Evolutionary conservation across 345 rosid genomes (phyloP).

Genomic region (Triadica sebifera): DNA sequence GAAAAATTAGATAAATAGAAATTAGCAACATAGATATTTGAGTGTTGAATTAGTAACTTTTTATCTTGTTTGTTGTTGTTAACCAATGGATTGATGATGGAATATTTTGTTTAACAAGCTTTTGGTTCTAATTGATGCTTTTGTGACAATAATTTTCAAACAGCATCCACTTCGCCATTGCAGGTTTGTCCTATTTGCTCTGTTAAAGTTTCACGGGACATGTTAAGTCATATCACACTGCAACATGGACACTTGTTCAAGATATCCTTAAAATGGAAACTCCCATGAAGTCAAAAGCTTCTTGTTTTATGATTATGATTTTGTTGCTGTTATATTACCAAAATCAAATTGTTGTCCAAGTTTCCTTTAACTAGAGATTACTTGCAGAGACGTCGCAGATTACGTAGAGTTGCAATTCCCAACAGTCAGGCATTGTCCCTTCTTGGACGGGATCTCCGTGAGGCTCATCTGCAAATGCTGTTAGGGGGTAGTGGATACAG

Average conservation of each 20-base stretch:
- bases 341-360: constrained; percentile 8
- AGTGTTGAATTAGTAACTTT: too few relatives aligned
- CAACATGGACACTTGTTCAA: constrained; percentile 59
- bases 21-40: too few relatives aligned
- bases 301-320: not conserved
- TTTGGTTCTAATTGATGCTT: constrained; percentile 23
- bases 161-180: constrained; percentile 22
- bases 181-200: constrained; percentile 64
- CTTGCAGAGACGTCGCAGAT: constrained; percentile 61
- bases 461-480: constrained; percentile 63
- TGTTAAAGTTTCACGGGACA: constrained; percentile 47
- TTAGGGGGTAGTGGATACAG: constrained; percentile 55
- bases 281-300: not conserved
- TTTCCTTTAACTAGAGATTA: constrained; percentile 47
- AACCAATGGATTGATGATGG: not conserved
- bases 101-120: constrained; percentile 10
- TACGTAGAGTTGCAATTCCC: constrained; percentile 58
- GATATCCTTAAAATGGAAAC: constrained; percentile 45
- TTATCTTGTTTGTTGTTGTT: not conserved
- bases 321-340: not conserved
- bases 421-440: constrained; percentile 53
- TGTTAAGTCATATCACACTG: constrained; percentile 51
- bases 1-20: not conserved
- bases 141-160: constrained; percentile 15
- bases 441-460: constrained; percentile 60